Base-by-base conservation (phyloP, 2,329 filamentous ascomycete species). In the Phyllosticta citribraziliensis region DNA sequence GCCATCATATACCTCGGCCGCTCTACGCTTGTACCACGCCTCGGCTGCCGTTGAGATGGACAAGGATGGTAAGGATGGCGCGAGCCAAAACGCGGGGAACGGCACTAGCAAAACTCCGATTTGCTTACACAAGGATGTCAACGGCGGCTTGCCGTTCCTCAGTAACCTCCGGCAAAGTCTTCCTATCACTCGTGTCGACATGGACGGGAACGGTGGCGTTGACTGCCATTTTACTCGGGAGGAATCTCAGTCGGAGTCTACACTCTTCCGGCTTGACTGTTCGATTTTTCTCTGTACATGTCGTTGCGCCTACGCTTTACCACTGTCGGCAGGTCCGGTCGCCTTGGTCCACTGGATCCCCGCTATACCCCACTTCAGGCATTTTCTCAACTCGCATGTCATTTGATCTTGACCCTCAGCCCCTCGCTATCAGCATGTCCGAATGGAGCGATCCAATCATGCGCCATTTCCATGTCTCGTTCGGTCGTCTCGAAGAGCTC, bases 361-460 rank as follows among this genome's bases (percentile, higher is more conserved):
- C 10, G 33, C 33, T 17, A 40, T 40, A 40, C 33, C 33, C 33
- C 33, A 40, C 33, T 40, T 40, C 33, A 5, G 14, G 14, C 11
- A 17, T 40, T 17, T 11, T 6, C 19, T 40, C 25, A 61, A 14
- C 14, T 11, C 5, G 11, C 9, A 40, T 40, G 33, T 40, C 33
- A 19, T 51, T 56, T 64, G 12, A 64, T 58, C 60, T 52, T 64
- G 6, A 66, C 50, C 51, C 64, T 51, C 27, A 65, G 59, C 5
- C 64, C 62, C 55, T 66, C 60, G 30, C 57, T 63, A n/a, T 64
- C 57, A 5, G 25, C 53, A 5, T 60, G 54, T 12, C 50, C 58
- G 40, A 65, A 65, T 24, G 63, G 62, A 14, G 60, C 53, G 33
- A 64, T 63, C 25, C 50, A 66, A 52, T 65, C 64, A 52, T 62